Conservation (phyloP, 306 rosid species). For the Castanopsis chinensis region DNA sequence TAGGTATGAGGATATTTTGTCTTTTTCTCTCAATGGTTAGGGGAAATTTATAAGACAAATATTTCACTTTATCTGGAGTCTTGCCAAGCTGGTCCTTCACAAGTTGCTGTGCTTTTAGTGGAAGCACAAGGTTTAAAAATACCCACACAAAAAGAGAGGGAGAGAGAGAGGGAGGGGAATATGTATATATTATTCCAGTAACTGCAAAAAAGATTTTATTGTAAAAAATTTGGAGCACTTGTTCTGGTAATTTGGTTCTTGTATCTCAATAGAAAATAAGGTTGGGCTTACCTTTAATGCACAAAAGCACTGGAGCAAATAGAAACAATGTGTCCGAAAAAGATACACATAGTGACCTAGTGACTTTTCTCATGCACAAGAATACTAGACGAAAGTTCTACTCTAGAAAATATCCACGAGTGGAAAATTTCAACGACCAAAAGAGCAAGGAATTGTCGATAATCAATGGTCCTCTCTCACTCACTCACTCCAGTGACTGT, state of each 20-base stretch:
- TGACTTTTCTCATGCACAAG: no score
- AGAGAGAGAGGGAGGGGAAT: no score
- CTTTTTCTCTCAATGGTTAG: neutral
- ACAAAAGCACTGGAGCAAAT: fast-evolving
- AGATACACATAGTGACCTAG: no score
- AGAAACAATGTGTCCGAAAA: no score
- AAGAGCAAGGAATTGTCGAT: neutral
- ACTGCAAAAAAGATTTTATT: neutral
- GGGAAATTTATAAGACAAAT: neutral
- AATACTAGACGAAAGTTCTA: no score
- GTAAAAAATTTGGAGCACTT: neutral
- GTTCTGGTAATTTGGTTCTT: neutral
- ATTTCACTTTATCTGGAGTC: neutral
- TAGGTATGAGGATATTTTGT: neutral
- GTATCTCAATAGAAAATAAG: neutral
- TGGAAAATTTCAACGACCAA: neutral
- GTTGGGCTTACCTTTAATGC: no score
- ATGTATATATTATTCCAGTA: no score
- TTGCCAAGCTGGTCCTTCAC: neutral
- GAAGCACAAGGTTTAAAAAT: no score
- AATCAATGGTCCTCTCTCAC: neutral
- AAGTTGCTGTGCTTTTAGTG: neutral
- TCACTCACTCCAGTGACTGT: neutral
- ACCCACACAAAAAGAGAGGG: no score
- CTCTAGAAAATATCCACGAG: neutral